Evolutionary conservation across 2,329 filamentous ascomycete genomes (phyloP).

Genomic region (Colletotrichum sp.): DNA sequence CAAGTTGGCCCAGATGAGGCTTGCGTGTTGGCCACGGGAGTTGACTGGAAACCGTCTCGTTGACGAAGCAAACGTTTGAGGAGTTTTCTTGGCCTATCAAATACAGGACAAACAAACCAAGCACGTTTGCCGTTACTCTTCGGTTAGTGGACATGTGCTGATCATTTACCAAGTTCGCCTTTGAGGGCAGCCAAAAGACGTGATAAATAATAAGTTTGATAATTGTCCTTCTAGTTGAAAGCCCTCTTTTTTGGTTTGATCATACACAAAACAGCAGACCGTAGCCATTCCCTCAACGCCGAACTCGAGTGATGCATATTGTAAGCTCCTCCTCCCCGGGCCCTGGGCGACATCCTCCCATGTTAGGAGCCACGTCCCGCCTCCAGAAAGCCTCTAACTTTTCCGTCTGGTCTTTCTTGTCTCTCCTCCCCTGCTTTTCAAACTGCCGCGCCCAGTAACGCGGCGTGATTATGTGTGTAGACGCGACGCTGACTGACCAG

Average conservation of each 20-base stretch:
- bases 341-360: neutral
- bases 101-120: neutral
- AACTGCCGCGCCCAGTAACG: neutral
- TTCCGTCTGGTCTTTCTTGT: neutral
- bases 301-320: conserved; percentile 21
- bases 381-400: neutral
- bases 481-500: neutral
- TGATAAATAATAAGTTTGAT: neutral
- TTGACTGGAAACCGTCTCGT: neutral
- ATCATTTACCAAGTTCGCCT: neutral
- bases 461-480: neutral
- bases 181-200: neutral
- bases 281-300: conserved; percentile 21
- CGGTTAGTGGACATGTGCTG: neutral
- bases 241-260: conserved; percentile 8
- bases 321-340: neutral
- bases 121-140: neutral
- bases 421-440: neutral
- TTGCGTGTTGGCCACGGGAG: neutral
- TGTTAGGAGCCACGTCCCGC: neutral
- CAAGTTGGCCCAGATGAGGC: neutral
- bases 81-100: neutral
- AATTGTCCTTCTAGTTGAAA: conserved; percentile 12
- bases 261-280: conserved; percentile 22
- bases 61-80: neutral